Base-by-base conservation (phyloP, 257 asterid species). In the Leptodermis oblonga region DNA sequence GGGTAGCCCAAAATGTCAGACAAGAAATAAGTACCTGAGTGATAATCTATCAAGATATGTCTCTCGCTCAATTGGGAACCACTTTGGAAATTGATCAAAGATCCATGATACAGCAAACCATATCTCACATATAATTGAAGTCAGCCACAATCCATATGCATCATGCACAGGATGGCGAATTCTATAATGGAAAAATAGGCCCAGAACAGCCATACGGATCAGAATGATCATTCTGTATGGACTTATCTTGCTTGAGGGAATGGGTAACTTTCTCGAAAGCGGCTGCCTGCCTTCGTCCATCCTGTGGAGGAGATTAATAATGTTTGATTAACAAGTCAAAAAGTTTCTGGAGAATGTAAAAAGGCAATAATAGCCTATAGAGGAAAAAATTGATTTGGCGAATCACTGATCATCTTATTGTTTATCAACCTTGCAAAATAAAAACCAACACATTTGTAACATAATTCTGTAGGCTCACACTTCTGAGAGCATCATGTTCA, bases 221-320 rank as follows among this genome's bases (percentile, higher is more conserved):
- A 92, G 64, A 82, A 92, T 92, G 83, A 89, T 70, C 56, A 92
- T 77, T 79, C 98, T 81, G 87, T 92, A 92, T 12, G 98, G 98
- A 73, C 78, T 92, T 67, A 90, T 91, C 89, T 70, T 90, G 95
- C 98, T 93, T 6, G 97, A 90, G 73, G 95, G 80, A 72, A 93
- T 82, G 7, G 97, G 96, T 58, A 77, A 65, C 84, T 93, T 93
- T 74, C 98, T 83, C 4, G 98, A 90, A 70, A 93, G 97, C 8
- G 98, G 98, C 51, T 93, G 98, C 77, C 98, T 83, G 70, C 98
- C 98, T 86, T 93, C 97, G 55, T 93, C 98, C 97, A 83, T 86
- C 92, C 98, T 93, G 80, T 65, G 70, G 78, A 72, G 68, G 42
- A 42, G 49, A 74, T 18, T 45, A 60, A 60, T 51, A 30, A 69